Evolutionary conservation across 176 grass and related monocot species (phyloP), one percentile per base, ranked within the genome.

Genomic region (Cymbopogon citratus): DNA sequence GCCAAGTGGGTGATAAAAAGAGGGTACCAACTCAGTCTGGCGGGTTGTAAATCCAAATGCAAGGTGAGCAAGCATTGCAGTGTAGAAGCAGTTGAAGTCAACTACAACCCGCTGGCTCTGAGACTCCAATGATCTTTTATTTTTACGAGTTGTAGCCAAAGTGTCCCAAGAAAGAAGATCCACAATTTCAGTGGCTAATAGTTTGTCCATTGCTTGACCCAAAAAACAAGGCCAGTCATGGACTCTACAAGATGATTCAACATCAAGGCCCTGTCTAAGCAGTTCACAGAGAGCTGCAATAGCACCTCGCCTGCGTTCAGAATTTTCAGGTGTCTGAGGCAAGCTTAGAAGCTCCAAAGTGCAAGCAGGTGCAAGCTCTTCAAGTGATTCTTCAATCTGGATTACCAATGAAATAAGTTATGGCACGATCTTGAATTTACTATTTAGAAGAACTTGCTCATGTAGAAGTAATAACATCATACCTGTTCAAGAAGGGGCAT

Each of bases 311-410:
- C 93, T 95, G 76, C 92, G 93, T 66, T 99, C 93, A 74, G 81
- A 70, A 84, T 90, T 95, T 79, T 98, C 90, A 87, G 89, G 87
- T 73, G 63, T 85, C 43, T 83, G 78, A 73, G 90, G 79, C 84
- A 97, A 79, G 63, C 86, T 79, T 74, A 99, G 59, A 77, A 99
- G 82, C 78, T 95, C 91, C 31, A 95, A 48, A 48, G 96, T 93
- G 87, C 96, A 99, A 93, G 92, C 91, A 86, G 96, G 96, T 56
- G 96, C 96, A 65, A 99, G 88, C 63, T 99, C 96, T 78, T 99
- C 96, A 74, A 99, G 91, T 79, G 96, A 95, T 85, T 99, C 92
- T 91, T 99, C 96, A 67, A 99, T 91, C 96, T 99, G 71, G 79
- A 87, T 74, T 63, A 90, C 16, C 65, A 83, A 78, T 29, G 46